Conservation (phyloP, 129 eudicot species). For the Flaveria robusta region DNA sequence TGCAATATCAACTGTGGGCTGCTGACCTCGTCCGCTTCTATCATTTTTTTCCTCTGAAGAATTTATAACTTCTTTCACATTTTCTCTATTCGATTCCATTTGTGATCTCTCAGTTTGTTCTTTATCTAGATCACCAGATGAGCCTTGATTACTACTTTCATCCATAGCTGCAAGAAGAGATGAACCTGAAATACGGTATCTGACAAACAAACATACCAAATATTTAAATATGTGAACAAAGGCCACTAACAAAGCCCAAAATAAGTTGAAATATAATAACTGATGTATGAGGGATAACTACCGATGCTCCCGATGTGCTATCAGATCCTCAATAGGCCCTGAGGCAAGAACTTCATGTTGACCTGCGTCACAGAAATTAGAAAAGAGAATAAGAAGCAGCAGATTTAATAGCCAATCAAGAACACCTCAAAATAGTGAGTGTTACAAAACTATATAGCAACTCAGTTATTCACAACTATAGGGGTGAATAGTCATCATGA, state of each 20-base stretch:
- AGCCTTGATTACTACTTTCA: slow-evolving; percentile 59
- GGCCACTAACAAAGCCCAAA: slow-evolving; percentile 8
- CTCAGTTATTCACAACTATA: slow-evolving; percentile 6
- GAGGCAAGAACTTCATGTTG: slow-evolving; percentile 99
- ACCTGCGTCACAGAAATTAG: slow-evolving; percentile 46
- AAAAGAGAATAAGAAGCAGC: too few species aligned
- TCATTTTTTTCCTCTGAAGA: slow-evolving; percentile 69
- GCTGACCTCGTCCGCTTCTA: slow-evolving; percentile 76
- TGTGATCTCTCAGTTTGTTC: slow-evolving; percentile 67
- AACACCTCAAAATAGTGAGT: neutral
- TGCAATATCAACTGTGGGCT: slow-evolving; percentile 93
- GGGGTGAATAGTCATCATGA: neutral
- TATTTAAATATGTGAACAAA: slow-evolving; percentile 21
- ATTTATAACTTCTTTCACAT: slow-evolving; percentile 32
- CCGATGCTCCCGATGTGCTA: slow-evolving; percentile 99
- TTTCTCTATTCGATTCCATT: slow-evolving; percentile 45
- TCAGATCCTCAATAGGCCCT: slow-evolving; percentile 98
- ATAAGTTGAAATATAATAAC: neutral
- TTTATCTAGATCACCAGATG: slow-evolving; percentile 49
- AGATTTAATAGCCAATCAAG: neutral
- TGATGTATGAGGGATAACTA: slow-evolving; percentile 29
- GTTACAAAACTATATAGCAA: neutral
- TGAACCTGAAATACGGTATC: slow-evolving; percentile 98
- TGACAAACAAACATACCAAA: slow-evolving; percentile 34
- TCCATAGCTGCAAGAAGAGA: slow-evolving; percentile 95